phyloP scores from a whole-genome alignment of 1,284 basidiomycete species.

The Papiliotrema flavescens region DNA sequence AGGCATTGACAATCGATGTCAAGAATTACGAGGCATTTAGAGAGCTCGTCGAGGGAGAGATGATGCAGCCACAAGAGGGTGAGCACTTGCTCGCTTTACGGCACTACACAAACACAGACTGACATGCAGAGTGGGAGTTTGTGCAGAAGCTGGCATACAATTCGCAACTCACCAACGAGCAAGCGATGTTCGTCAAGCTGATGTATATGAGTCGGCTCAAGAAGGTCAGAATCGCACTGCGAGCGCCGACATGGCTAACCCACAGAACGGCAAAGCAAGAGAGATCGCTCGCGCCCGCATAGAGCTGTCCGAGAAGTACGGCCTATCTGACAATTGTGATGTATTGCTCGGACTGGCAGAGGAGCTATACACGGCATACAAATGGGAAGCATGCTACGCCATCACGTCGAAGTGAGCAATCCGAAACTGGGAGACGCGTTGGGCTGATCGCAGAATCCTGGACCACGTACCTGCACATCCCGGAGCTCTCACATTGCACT shows the following conservation, averaged over 20 bases:
- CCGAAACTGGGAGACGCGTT: background rate
- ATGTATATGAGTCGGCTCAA: constrained; percentile 89
- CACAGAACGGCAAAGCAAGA: constrained; percentile 67
- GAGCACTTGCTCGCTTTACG: constrained; percentile 12
- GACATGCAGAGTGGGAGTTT: constrained; percentile 82
- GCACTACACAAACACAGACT: background rate
- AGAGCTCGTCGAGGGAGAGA: constrained; percentile 82
- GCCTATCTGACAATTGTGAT: constrained; percentile 83
- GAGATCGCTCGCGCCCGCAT: constrained; percentile 75
- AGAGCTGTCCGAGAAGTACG: constrained; percentile 70
- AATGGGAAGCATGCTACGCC: constrained; percentile 89
- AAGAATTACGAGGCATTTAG: constrained; percentile 97
- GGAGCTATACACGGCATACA: constrained; percentile 77
- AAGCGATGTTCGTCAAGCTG: constrained; percentile 81
- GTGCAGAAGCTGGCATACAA: constrained; percentile 77
- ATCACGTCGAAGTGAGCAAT: constrained; percentile 71
- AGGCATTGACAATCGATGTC: constrained; percentile 88
- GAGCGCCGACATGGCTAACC: background rate
- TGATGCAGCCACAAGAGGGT: constrained; percentile 93
- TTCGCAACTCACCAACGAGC: constrained; percentile 71
- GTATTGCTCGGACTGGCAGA: constrained; percentile 89
- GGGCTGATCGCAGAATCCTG: constrained; percentile 61
- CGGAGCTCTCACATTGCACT: constrained; percentile 83
- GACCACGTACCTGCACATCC: constrained; percentile 74
- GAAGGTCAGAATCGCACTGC: constrained; percentile 54